Evolutionary conservation across 768 basidiomycete species (phyloP), one percentile per base, ranked within the genome.

Genomic region (Suillus placidus): DNA sequence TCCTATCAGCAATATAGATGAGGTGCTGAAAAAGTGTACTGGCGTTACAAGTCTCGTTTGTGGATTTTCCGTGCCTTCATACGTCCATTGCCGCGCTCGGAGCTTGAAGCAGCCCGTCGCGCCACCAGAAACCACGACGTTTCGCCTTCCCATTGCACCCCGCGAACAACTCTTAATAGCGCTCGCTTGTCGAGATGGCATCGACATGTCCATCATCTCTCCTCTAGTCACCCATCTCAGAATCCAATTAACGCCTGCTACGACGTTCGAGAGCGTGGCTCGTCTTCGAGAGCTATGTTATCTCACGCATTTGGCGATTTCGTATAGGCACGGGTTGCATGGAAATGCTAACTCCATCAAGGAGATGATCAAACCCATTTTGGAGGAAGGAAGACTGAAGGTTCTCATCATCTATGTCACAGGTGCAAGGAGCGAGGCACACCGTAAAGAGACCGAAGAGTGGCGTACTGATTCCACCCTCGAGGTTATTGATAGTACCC

Each of bases 111-210:
- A 10, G 34, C 35, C 49, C 35, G 30, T 54, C 34, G 49, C 57
- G 9, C 26, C 57, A 60, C 42, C 43, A n/a, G 52, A 52, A 34
- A 43, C 55, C 54, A 56, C 60, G 37, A 16, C 23, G 26, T 61
- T 32, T 63, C 54, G 30, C 38, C 60, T 66, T 54, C 60, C 35
- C 14, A 63, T 65, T 26, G 23, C 62, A 35, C 71, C 75, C 10
- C 67, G 63, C 47, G 79, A 79, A 64, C 78, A 77, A 52, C 77
- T 80, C 64, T 70, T 81, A 14, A 70, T 79, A 47, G 74, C 77
- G 0, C 56, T 76, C 2, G 69, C 79, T 6, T 78, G 78, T 62
- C 74, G 79, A 52, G 78, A 79, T 66, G 77, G 79, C 3, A 73
- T 79, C 71, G 76, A 79, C 65, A 68, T 72, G 43, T 65, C 71